Evolutionary conservation across 805 yeast genomes (phyloP).

Genomic region (Saturnispora kantuleensis): DNA sequence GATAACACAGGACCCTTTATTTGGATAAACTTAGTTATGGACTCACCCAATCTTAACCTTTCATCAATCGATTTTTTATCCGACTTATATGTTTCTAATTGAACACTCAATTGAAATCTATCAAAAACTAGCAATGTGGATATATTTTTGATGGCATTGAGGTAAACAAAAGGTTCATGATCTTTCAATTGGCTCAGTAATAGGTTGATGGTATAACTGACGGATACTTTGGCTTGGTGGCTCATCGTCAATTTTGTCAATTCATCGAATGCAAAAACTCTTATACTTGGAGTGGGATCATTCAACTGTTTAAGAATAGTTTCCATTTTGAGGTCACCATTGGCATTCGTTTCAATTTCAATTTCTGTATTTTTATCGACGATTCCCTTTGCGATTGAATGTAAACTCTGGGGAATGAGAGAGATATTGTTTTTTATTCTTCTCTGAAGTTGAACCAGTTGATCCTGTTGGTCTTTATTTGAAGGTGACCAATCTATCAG

Average conservation of each 20-base stretch:
- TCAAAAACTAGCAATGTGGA: constrained; percentile 43
- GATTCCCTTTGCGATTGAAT: constrained; percentile 4
- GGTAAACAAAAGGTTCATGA: constrained; percentile 76
- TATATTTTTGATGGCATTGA: constrained; percentile 76
- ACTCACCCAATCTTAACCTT: constrained; percentile 76
- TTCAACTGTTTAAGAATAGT: constrained; percentile 58
- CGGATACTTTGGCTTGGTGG: constrained; percentile 20
- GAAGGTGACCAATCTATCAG: constrained; percentile 3
- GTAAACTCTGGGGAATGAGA: constrained; percentile 4
- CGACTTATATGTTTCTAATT: constrained; percentile 11
- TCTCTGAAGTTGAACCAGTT: constrained; percentile 10
- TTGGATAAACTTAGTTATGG: constrained; percentile 49
- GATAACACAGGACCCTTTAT: constrained; percentile 37
- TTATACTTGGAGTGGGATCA: constrained; percentile 73
- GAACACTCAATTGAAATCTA: constrained; percentile 14
- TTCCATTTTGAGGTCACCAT: constrained; percentile 34
- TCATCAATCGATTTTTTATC: constrained; percentile 39
- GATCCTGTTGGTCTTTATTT: constrained; percentile 4
- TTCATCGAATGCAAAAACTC: constrained; percentile 74
- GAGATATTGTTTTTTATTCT: not conserved
- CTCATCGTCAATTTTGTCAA: constrained; percentile 39
- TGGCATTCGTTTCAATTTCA: constrained; percentile 9
- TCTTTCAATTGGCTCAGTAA: constrained; percentile 61
- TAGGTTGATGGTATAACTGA: constrained; percentile 45
- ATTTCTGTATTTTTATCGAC: not conserved